Base-by-base conservation (phyloP, 2,329 filamentous ascomycete genomes). In the Colletotrichum liriopes region DNA sequence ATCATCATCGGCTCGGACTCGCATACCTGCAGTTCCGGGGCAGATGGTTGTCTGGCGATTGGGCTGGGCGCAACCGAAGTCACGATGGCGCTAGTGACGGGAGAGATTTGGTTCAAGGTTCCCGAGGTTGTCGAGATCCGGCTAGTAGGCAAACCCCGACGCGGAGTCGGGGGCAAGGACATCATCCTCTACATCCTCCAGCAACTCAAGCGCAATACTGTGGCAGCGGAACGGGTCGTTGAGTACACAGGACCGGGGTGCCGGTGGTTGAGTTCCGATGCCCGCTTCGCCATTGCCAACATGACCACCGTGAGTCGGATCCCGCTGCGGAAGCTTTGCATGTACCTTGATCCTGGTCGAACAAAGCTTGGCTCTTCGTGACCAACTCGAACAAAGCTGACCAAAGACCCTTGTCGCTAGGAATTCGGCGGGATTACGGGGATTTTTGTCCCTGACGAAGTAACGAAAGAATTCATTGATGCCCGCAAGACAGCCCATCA, bases 391-490 rank as follows among this genome's bases (percentile, higher is more conserved):
- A 26, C 23, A 26, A 26, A 26, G 23, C 23, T 26, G 23, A 26
- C 23, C 23, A 26, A 26, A 26, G 23, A 26, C 23, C 23, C 23
- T 43, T 45, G n/a, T 11, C 16, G 37, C 39, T 35, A 65, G 29
- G 83, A 86, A 71, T 83, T 86, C 51, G 84, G 84, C 1, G 84
- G 80, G 6, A 82, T 86, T 43, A 84, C 81, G 0, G 84, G 83
- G 1, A 78, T 85, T 12, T 85, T 84, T 56, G 80, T 80, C 2
- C 79, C 84, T 0, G 84, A 86, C 65, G 73, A 79, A 16, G 76
- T 80, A 4, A 84, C 82, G 0, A 72, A 79, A 1, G 72, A 76
- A 0, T 85, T 81, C 58, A 76, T 86, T 32, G 71, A 78, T 8
- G 70, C 74, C n/a, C 77, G 83, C 14, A 80, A 79, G 35, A 67